These are phyloP conservation scores for Trichoderma afroharzianum DNA, from an alignment of 2,329 filamentous ascomycete species.

Conservation along the genomic window DNA sequence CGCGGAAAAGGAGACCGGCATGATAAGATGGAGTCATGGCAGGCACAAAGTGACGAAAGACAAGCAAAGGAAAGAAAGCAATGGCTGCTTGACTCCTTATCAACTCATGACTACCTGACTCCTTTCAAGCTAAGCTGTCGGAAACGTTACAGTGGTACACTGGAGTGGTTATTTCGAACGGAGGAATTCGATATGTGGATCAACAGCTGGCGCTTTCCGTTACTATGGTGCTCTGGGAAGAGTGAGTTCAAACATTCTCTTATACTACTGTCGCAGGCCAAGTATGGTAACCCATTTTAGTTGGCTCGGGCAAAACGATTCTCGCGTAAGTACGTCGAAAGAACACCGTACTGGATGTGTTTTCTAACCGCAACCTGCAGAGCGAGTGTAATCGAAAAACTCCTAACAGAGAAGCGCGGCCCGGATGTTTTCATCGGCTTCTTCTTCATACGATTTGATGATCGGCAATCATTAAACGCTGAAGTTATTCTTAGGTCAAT, in stretches of 20 bases:
- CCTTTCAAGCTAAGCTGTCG: conserved; percentile 27
- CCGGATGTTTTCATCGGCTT: conserved; percentile 11
- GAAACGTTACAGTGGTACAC: conserved; percentile 27
- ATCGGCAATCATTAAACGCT: conserved; percentile 16
- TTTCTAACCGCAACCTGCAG: background rate
- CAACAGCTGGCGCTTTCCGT: background rate
- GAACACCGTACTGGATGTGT: background rate
- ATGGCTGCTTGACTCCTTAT: conserved; percentile 28
- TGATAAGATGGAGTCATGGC: background rate
- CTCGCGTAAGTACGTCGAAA: conserved; percentile 4
- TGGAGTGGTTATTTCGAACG: conserved; percentile 28
- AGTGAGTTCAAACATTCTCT: conserved; percentile 21
- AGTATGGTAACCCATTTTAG: background rate
- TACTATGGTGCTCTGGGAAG: conserved; percentile 32
- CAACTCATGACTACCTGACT: conserved; percentile 24
- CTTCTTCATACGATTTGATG: conserved; percentile 19
- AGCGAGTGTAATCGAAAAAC: conserved; percentile 18
- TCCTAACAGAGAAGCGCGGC: conserved; percentile 1
- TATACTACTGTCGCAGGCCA: too few relatives aligned
- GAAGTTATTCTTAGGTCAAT: conserved; percentile 22
- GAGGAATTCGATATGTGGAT: conserved; percentile 27
- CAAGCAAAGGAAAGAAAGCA: conserved; percentile 19
- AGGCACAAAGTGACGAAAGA: background rate
- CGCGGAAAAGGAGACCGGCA: fast-evolving
- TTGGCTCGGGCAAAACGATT: conserved; percentile 29